Evolutionary conservation across 768 basidiomycete species (phyloP).

Genomic region (Erythrobasidium yunnanense): DNA sequence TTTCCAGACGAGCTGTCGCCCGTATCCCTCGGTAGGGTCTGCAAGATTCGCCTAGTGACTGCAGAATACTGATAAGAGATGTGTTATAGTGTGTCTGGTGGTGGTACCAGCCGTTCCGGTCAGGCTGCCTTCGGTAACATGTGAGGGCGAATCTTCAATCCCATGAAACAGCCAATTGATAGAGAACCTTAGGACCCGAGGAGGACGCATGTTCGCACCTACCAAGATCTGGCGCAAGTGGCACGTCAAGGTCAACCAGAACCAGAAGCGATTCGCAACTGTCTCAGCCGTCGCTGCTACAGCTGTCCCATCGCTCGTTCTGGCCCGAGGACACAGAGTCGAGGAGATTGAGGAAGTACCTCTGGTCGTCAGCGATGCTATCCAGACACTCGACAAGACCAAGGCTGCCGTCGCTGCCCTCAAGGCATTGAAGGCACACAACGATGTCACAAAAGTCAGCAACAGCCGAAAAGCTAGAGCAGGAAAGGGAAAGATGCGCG

Average conservation of each 20-base stretch:
- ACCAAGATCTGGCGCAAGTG: conserved; percentile 99
- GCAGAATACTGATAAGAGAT: no score
- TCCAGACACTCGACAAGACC: conserved; percentile 87
- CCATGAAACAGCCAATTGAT: no score
- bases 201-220: conserved; percentile 99
- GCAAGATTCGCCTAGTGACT: no score
- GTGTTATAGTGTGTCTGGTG: conserved; percentile 98
- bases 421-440: conserved; percentile 76
- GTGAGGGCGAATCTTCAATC: no score
- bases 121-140: conserved; percentile 99
- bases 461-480: conserved; percentile 94
- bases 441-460: conserved; percentile 90
- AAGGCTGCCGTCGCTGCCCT: conserved; percentile 91
- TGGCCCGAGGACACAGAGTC: conserved; percentile 97
- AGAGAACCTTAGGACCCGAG: no score
- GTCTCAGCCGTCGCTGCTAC: conserved; percentile 97
- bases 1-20: background rate
- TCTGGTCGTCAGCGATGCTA: conserved; percentile 65
- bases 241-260: conserved; percentile 99
- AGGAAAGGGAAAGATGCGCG: conserved; percentile 93
- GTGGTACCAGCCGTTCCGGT: conserved; percentile 95
- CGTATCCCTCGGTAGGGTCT: no score
- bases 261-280: conserved; percentile 93
- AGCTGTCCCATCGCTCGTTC: conserved; percentile 92
- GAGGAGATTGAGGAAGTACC: conserved; percentile 95